phyloP scores from a whole-genome alignment of 441 rosid genomes.

The Adansonia grandidieri region DNA sequence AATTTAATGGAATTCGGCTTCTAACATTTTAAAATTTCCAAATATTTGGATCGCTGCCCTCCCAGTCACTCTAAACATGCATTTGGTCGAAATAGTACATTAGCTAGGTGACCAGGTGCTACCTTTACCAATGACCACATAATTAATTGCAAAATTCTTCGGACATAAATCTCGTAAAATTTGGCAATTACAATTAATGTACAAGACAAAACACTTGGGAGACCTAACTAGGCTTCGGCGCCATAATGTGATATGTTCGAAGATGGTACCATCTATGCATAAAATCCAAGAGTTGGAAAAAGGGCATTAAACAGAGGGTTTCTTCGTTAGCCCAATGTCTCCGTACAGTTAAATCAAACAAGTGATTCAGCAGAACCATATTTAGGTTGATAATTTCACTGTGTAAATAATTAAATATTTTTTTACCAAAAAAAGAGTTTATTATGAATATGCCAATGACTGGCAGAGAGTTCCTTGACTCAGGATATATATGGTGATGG shows the following conservation, averaged over 20 bases:
- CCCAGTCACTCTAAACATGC: no score
- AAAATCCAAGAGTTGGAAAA: not conserved
- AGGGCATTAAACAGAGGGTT: not conserved
- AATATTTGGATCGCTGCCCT: no score
- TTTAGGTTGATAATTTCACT: no score
- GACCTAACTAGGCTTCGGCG: not conserved
- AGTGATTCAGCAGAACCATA: not conserved
- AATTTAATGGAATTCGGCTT: no score
- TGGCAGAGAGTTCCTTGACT: not conserved
- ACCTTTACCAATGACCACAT: not conserved
- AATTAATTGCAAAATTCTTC: not conserved
- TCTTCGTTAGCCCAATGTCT: not conserved
- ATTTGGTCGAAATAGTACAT: no score
- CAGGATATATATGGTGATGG: not conserved
- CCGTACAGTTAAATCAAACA: not conserved
- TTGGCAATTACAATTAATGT: not conserved
- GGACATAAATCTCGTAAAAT: not conserved
- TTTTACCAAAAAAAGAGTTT: not conserved
- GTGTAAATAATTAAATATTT: not conserved
- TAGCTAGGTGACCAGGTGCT: no score
- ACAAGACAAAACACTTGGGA: not conserved
- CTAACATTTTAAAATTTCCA: no score
- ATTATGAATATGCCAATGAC: slow-evolving; percentile 12
- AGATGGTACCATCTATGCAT: not conserved
- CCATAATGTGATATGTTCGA: not conserved